Evolutionary conservation across 2,329 filamentous ascomycete species (phyloP).

Genomic region (Penicillium glabrum): DNA sequence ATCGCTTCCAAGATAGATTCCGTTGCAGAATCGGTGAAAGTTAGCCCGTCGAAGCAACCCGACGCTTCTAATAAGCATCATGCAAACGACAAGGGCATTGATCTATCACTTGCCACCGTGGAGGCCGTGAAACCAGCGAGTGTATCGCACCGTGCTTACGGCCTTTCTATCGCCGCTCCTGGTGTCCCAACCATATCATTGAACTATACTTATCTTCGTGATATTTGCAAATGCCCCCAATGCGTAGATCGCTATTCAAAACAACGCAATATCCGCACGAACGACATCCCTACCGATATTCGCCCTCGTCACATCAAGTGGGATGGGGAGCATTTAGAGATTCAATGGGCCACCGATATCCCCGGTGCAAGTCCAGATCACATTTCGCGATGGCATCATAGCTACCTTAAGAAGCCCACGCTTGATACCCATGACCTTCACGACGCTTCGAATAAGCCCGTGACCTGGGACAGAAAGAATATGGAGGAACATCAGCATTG

Average conservation of each 20-base stretch:
- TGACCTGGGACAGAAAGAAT: conserved; percentile 36
- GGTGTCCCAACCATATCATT: neutral
- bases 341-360: conserved; percentile 61
- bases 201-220: conserved; percentile 45
- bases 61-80: neutral
- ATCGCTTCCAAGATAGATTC: neutral
- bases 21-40: neutral
- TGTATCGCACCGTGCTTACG: neutral
- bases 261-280: conserved; percentile 63
- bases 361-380: conserved; percentile 42
- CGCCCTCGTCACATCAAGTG: conserved; percentile 35
- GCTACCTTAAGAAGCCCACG: conserved; percentile 11
- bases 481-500: conserved; percentile 51
- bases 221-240: conserved; percentile 53
- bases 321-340: conserved; percentile 46
- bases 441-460: conserved; percentile 25
- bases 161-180: neutral
- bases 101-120: neutral
- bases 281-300: conserved; percentile 60
- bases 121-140: neutral
- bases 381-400: conserved; percentile 33
- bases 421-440: conserved; percentile 18
- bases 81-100: neutral
- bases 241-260: conserved; percentile 61
- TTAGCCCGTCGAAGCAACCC: neutral